Evolutionary conservation across 495 filamentous ascomycete genomes (phyloP), one percentile per base, ranked within the genome.

Genomic region (Aspergillus taichungensis): DNA sequence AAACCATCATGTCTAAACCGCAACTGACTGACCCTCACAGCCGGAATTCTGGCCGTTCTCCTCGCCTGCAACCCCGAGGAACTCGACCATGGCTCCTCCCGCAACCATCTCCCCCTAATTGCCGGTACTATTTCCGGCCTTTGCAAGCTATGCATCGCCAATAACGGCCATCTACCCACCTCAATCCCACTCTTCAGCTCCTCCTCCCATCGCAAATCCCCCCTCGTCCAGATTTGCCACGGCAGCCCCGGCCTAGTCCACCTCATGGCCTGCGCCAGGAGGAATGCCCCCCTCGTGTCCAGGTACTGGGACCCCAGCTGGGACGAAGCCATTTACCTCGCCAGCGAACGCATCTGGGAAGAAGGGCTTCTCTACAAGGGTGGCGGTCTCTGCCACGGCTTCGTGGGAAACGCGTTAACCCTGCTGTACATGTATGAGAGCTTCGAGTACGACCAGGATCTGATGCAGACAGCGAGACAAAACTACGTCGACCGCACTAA

Each of bases 361-460:
- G 62, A 76, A 56, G 69, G 71, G 0, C 52, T 75, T 0, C 55
- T 74, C 5, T 63, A 59, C n/a, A 74, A 75, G 44, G 72, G 72
- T 13, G 68, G 68, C 0, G 61, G 67, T 37, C 37, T 75, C 6
- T 75, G 72, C 43, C 72, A 76, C 43, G 72, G 69, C 0, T 61
- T 73, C 35, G 47, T 68, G 0, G 71, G 72, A 12, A 75, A 76
- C 43, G 64, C 59, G 30, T 71, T 62, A 64, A 53, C 67, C 6
- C 53, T 66, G 49, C 49, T 74, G 0, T 37, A 63, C 6, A 45
- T 70, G 24, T 60, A 70, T 33, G 54, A 67, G 43, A 40, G 43
- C n/a, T 66, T 62, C 11, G 62, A 67, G 29, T 61, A 66, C 28
- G 46, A 61, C 24, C 38, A 46, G 5, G 41, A 53, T 2, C 30